Conservation (phyloP, 1,284 basidiomycete species). For the Malassezia brasiliensis region DNA sequence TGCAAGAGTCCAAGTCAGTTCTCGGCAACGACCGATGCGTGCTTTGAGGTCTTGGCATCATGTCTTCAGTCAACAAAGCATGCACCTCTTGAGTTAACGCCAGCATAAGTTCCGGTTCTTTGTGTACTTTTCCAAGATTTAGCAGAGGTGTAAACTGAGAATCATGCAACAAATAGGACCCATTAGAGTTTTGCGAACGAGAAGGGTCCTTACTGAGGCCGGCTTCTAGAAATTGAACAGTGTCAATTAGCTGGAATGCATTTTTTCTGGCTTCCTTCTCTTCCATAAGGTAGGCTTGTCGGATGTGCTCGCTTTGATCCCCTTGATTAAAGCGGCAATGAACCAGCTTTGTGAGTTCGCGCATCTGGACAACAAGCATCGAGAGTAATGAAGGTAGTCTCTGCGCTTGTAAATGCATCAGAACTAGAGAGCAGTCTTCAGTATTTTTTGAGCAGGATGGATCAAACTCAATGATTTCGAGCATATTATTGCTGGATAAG, state of each 20-base stretch:
- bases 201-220: no score
- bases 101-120: background rate
- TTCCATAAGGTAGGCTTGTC: background rate
- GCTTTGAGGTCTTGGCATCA: background rate
- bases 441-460: no score
- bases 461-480: background rate
- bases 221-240: no score
- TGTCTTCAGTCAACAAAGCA: background rate
- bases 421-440: background rate
- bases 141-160: no score
- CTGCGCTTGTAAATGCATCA: background rate
- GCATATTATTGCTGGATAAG: background rate
- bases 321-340: constrained; percentile 29
- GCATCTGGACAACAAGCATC: background rate
- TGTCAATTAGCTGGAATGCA: background rate
- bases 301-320: background rate
- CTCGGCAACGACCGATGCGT: no score
- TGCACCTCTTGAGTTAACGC: background rate
- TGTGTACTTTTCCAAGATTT: no score
- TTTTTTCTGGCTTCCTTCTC: background rate
- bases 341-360: constrained; percentile 3
- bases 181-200: no score
- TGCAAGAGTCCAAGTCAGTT: no score
- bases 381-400: background rate
- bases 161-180: no score